Evolutionary conservation across 306 rosid genomes (phyloP).

Genomic region (Senna tora): DNA sequence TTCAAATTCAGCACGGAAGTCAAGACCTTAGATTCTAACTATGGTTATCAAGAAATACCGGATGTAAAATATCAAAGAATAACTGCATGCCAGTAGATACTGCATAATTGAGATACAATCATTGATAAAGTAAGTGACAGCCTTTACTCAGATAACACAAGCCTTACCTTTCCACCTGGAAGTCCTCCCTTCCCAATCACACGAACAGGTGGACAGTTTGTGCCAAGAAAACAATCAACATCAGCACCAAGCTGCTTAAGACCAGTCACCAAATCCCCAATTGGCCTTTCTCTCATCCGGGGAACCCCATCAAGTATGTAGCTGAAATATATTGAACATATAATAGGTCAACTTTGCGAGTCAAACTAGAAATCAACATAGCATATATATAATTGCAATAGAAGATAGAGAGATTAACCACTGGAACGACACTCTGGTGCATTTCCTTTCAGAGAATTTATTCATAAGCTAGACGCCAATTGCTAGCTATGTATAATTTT

Average conservation of each 20-base stretch:
- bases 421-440: neutral
- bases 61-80: constrained; percentile 13
- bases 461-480: neutral
- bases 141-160: constrained; percentile 22
- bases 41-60: neutral
- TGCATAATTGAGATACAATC: too few species aligned
- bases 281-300: constrained; percentile 99
- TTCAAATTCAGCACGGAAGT: neutral
- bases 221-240: constrained; percentile 89
- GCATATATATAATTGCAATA: too few species aligned
- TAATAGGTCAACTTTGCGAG: constrained; percentile 8
- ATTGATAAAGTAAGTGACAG: neutral
- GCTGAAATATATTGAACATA: constrained; percentile 52
- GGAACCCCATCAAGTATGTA: constrained; percentile 96
- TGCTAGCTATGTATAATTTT: neutral
- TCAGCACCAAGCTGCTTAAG: constrained; percentile 97
- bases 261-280: constrained; percentile 93
- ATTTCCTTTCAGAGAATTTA: neutral
- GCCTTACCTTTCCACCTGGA: constrained; percentile 94
- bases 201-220: constrained; percentile 96
- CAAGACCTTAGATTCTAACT: too few species aligned
- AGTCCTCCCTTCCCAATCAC: constrained; percentile 94
- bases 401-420: too few species aligned
- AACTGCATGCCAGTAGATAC: neutral
- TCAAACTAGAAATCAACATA: too few species aligned